These are phyloP conservation scores for Nothopassalora personata DNA, from an alignment of 2,329 filamentous ascomycete species.

Conservation along the genomic window DNA sequence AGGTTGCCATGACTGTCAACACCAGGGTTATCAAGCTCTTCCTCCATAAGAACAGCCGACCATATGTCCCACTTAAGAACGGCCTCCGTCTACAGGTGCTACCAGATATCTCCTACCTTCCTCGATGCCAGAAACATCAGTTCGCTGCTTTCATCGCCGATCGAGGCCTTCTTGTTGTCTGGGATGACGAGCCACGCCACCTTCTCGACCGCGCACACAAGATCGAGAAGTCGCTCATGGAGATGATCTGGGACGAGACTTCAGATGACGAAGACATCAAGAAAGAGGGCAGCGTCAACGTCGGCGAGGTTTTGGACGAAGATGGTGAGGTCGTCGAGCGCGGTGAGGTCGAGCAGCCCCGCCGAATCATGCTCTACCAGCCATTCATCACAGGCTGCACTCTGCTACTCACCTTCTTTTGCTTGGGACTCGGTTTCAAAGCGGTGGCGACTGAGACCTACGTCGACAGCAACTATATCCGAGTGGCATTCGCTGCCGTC, in stretches of 20 bases:
- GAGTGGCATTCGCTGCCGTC: constrained; percentile 50
- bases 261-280: constrained; percentile 38
- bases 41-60: constrained; percentile 45
- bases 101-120: constrained; percentile 52
- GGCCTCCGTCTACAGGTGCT: constrained; percentile 60
- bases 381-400: constrained; percentile 51
- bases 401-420: constrained; percentile 47
- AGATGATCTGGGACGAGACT: constrained; percentile 53
- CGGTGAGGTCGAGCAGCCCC: constrained; percentile 35
- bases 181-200: constrained; percentile 58
- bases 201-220: constrained; percentile 49
- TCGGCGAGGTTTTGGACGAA: constrained; percentile 29
- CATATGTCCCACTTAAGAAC: constrained; percentile 55
- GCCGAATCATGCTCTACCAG: constrained; percentile 52
- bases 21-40: constrained; percentile 60
- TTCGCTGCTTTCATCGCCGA: constrained; percentile 61
- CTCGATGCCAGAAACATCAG: constrained; percentile 58
- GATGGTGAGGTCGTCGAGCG: constrained; percentile 37
- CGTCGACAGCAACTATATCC: constrained; percentile 50
- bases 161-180: constrained; percentile 54
- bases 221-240: constrained; percentile 51
- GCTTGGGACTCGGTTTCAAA: constrained; percentile 54
- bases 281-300: constrained; percentile 37
- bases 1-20: constrained; percentile 64
- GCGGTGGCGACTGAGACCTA: constrained; percentile 51